phyloP scores from a whole-genome alignment of 1,139 yeast genomes.

The Lizanozyma gosingica region DNA sequence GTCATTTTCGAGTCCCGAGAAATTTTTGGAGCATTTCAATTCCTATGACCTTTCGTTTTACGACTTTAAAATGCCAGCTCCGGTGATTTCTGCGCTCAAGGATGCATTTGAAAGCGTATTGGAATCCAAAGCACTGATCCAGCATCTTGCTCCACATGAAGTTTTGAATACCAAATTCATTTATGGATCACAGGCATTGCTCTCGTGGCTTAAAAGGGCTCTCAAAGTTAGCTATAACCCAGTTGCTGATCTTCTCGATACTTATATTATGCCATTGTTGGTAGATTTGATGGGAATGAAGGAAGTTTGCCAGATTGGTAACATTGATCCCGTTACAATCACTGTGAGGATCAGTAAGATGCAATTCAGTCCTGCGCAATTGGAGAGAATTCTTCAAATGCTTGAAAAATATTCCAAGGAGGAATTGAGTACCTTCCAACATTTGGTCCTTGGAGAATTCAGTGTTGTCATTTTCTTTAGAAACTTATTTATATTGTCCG shows the following conservation, averaged over 20 bases:
- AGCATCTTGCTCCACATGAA: conserved; percentile 32
- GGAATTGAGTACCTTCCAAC: conserved; percentile 56
- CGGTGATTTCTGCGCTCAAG: conserved; percentile 18
- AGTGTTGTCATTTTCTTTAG: conserved; percentile 70
- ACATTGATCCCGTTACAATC: conserved; percentile 45
- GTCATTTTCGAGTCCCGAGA: conserved; percentile 33
- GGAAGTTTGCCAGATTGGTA: conserved; percentile 75
- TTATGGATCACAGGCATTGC: conserved; percentile 36
- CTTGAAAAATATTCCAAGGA: conserved; percentile 38
- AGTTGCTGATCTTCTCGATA: conserved; percentile 15
- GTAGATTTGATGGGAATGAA: conserved; percentile 59
- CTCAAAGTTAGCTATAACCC: conserved; percentile 32
- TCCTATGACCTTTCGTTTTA: conserved; percentile 21
- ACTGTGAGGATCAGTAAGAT: conserved; percentile 53
- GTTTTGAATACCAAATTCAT: conserved; percentile 39
- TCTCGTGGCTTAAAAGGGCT: conserved; percentile 34
- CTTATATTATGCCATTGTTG: conserved; percentile 60
- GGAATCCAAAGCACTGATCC: conserved; percentile 28
- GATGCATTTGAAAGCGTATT: conserved; percentile 25
- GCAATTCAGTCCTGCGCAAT: conserved; percentile 36
- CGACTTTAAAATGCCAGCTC: conserved; percentile 15
- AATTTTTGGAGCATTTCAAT: conserved; percentile 33
- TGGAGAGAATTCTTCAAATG: conserved; percentile 41
- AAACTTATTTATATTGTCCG: conserved; percentile 50
- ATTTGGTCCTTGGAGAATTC: conserved; percentile 58